A percentile compares a stretch with the other conserved stretches of the same genome.
Conservation (phyloP, 2,329 filamentous ascomycete species). For the Fusarium concolor region DNA sequence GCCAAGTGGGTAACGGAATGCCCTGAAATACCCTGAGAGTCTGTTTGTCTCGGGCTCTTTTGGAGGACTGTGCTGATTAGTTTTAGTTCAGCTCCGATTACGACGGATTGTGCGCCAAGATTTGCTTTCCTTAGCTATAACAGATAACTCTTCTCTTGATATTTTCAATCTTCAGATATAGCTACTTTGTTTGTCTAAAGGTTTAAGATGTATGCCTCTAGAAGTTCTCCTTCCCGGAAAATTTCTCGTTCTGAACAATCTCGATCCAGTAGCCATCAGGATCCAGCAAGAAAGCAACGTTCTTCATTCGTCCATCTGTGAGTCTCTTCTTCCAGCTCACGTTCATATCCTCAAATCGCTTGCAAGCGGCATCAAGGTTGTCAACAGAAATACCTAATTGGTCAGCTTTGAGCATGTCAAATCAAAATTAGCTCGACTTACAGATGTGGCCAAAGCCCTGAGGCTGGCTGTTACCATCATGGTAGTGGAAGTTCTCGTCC, state of each 20-base stretch:
- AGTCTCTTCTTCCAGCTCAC: slow-evolving; percentile 96
- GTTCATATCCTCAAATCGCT: slow-evolving; percentile 82
- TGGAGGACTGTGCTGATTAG: neutral
- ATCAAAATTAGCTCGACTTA: slow-evolving; percentile 55
- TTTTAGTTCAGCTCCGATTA: neutral
- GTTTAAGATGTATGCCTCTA: slow-evolving; percentile 45
- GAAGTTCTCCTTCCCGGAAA: slow-evolving; percentile 66
- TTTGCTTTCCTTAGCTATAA: neutral
- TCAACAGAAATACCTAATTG: slow-evolving; percentile 81
- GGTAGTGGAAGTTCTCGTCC: slow-evolving; percentile 84
- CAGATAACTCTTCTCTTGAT: neutral
- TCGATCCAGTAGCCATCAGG: slow-evolving; percentile 90
- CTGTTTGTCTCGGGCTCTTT: neutral
- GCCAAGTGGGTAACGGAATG: neutral
- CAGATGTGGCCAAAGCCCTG: slow-evolving; percentile 97
- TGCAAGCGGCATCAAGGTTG: slow-evolving; percentile 86
- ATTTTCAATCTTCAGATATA: neutral
- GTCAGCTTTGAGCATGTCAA: slow-evolving; percentile 35
- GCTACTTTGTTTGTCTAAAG: neutral
- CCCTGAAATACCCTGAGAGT: neutral
- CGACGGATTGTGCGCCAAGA: neutral
- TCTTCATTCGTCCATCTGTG: slow-evolving; percentile 92
- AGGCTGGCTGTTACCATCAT: slow-evolving; percentile 90
- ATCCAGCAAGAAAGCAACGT: slow-evolving; percentile 90
- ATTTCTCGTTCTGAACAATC: slow-evolving; percentile 80